phyloP scores from a whole-genome alignment of 495 filamentous ascomycete genomes.

The Penicillium odoratum region DNA sequence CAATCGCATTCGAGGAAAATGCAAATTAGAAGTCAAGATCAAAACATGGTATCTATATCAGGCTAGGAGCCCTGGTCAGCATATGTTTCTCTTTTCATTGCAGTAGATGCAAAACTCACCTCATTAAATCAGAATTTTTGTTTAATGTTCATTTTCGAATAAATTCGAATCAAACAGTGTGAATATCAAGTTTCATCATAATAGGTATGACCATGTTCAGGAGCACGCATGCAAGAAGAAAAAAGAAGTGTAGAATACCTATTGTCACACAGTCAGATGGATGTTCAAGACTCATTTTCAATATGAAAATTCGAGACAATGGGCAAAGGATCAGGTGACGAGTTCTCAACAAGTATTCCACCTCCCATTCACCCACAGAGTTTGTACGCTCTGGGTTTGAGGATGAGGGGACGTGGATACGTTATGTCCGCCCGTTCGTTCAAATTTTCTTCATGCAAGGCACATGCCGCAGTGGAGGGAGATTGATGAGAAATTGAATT shows the following conservation, averaged over 20 bases:
- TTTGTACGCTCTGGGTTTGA: slow-evolving; percentile 83
- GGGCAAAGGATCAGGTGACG: slow-evolving; percentile 78
- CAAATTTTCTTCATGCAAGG: slow-evolving; percentile 81
- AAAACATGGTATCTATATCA: slow-evolving; percentile 48
- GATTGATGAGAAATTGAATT: slow-evolving; percentile 35
- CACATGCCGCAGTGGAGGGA: slow-evolving; percentile 19
- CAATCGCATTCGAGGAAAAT: slow-evolving; percentile 29
- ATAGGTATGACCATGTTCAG: slow-evolving; percentile 46
- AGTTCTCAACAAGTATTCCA: slow-evolving; percentile 95
- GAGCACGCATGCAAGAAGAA: slow-evolving; percentile 14
- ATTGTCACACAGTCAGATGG: slow-evolving; percentile 20
- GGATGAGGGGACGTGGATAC: slow-evolving; percentile 64
- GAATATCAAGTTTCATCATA: slow-evolving; percentile 84
- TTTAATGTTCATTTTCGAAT: slow-evolving; percentile 75
- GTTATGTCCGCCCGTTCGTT: slow-evolving; percentile 99
- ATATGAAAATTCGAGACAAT: slow-evolving; percentile 14
- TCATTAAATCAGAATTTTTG: slow-evolving; percentile 99
- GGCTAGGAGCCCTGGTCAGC: slow-evolving; percentile 48
- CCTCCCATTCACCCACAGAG: slow-evolving; percentile 64
- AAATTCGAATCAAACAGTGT: slow-evolving; percentile 91
- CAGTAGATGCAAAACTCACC: slow-evolving; percentile 51
- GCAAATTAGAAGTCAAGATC: slow-evolving; percentile 27
- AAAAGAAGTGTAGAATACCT: slow-evolving; percentile 32
- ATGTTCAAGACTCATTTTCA: slow-evolving; percentile 7
- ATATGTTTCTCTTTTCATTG: background rate